Percentiles rank a stretch among this genome's conserved stretches.
phyloP scores from a whole-genome alignment of 305 asterid genomes.

The Rubia tinctorum region DNA sequence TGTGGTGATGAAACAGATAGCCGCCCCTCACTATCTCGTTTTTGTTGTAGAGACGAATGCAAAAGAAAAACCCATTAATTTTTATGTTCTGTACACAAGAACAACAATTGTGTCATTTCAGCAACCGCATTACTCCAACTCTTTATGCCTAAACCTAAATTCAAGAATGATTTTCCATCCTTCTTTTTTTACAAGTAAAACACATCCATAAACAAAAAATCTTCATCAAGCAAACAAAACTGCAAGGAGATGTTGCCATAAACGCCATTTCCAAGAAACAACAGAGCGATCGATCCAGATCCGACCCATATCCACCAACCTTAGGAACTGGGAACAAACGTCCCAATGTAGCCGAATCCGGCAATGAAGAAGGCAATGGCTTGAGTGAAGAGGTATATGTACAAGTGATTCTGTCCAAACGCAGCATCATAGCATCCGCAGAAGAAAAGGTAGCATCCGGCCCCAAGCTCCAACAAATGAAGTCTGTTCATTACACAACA shows the following conservation, averaged over 20 bases:
- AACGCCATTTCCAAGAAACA: constrained; percentile 16
- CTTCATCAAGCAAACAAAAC: background rate
- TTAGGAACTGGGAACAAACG: constrained; percentile 44
- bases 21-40: too few relatives aligned
- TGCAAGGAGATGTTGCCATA: constrained; percentile 15
- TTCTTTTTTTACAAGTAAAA: constrained; percentile 21
- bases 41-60: background rate
- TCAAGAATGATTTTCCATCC: background rate
- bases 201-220: background rate
- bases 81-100: background rate
- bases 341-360: constrained; percentile 75
- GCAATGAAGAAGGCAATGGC: constrained; percentile 62
- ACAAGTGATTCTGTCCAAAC: constrained; percentile 32
- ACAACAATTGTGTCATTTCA: constrained; percentile 6
- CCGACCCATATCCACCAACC: background rate
- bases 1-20: too few relatives aligned
- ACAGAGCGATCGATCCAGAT: background rate
- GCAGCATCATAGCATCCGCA: constrained; percentile 81
- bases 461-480: constrained; percentile 40
- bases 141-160: constrained; percentile 32
- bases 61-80: background rate
- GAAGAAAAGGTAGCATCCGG: constrained; percentile 61
- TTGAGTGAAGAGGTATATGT: constrained; percentile 60
- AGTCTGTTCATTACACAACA: constrained; percentile 25
- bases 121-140: constrained; percentile 27